These are phyloP conservation scores for Mucor mucedo DNA, from an alignment of 371 early-diverging fungal species.

Conservation along the genomic window DNA sequence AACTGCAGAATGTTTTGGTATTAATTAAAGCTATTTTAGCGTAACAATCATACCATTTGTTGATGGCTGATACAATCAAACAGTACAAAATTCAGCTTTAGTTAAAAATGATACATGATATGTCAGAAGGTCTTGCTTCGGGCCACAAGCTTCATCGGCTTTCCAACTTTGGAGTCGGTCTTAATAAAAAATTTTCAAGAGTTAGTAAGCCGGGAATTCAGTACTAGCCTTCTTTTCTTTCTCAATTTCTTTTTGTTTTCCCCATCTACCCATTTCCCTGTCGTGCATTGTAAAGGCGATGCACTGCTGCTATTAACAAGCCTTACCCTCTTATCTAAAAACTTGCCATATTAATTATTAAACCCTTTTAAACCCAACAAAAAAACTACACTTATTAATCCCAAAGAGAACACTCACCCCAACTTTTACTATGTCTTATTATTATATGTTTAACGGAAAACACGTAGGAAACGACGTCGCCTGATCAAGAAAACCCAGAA, in stretches of 20 bases:
- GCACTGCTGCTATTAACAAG: constrained; percentile 9
- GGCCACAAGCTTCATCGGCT: no score
- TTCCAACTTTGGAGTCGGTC: no score
- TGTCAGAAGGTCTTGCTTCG: no score
- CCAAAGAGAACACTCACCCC: constrained; percentile 1
- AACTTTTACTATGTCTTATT: constrained; percentile 29
- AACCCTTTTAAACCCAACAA: constrained; percentile 1
- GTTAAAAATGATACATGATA: no score
- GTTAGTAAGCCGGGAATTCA: no score
- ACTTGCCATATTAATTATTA: neutral
- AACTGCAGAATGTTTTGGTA: no score
- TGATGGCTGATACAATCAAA: no score
- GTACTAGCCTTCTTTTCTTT: neutral
- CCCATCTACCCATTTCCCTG: neutral
- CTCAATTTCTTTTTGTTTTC: neutral
- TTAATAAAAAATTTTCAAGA: no score
- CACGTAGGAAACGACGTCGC: constrained; percentile 41
- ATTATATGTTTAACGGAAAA: constrained; percentile 39
- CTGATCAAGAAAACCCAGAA: constrained; percentile 24
- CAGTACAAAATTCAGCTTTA: no score
- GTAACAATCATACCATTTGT: no score
- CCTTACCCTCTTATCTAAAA: neutral
- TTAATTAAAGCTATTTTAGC: no score
- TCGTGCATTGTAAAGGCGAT: constrained; percentile 11
- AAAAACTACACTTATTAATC: neutral